Conservation (phyloP, 441 rosid genomes). For the Populus trichocarpa region DNA sequence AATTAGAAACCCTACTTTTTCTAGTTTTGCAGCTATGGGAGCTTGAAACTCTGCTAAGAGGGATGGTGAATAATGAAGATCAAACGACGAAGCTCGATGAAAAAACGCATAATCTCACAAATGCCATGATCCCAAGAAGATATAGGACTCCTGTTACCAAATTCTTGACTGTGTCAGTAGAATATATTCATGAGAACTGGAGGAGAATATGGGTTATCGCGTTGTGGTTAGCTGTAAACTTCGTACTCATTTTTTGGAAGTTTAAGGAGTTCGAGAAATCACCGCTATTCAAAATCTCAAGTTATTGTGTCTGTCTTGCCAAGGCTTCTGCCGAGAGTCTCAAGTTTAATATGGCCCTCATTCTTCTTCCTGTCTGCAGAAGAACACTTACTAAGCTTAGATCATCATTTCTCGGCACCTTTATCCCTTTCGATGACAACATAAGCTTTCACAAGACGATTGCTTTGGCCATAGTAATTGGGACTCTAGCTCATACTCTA, state of each 20-base stretch:
- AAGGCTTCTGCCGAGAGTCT: constrained; percentile 81
- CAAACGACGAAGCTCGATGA: constrained; percentile 22
- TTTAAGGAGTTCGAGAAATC: constrained; percentile 29
- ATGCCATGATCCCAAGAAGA: constrained; percentile 69
- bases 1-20: neutral
- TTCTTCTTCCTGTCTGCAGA: constrained; percentile 79
- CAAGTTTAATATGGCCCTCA: constrained; percentile 79
- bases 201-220: constrained; percentile 55
- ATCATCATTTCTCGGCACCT: constrained; percentile 45
- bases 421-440: constrained; percentile 86
- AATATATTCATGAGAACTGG: constrained; percentile 56
- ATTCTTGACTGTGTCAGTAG: constrained; percentile 34
- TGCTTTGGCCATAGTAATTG: constrained; percentile 50
- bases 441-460: constrained; percentile 77
- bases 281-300: constrained; percentile 53
- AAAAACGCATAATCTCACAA: constrained; percentile 46
- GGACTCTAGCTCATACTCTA: constrained; percentile 38
- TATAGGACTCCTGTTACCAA: constrained; percentile 64
- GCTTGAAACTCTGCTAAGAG: constrained; percentile 67
- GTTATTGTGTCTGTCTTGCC: constrained; percentile 73
- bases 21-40: constrained; percentile 72
- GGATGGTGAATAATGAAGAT: constrained; percentile 54
- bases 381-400: constrained; percentile 69
- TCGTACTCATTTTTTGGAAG: constrained; percentile 55
- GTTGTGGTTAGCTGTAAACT: constrained; percentile 44